phyloP scores from a whole-genome alignment of 805 yeast species.

The Saccharomycopsis oosterbeekiorum region DNA sequence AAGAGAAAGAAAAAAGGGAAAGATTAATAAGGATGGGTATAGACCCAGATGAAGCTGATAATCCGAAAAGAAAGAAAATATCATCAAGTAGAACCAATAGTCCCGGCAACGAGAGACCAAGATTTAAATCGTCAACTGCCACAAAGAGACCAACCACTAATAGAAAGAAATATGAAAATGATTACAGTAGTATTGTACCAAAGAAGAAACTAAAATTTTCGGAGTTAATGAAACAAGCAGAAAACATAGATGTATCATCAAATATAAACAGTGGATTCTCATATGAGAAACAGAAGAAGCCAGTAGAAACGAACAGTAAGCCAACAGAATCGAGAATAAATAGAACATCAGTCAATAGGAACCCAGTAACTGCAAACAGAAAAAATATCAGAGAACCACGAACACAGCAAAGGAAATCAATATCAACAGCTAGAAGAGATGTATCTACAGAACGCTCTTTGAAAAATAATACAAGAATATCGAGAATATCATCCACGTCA shows the following conservation, averaged over 20 bases:
- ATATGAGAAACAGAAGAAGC: not conserved
- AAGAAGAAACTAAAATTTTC: conserved; percentile 46
- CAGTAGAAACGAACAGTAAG: not conserved
- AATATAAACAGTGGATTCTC: conserved; percentile 26
- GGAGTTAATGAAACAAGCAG: conserved; percentile 64
- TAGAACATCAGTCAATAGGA: conserved; percentile 13
- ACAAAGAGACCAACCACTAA: conserved; percentile 6
- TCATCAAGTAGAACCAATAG: conserved; percentile 15
- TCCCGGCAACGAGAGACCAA: conserved; percentile 27
- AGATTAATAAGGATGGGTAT: conserved; percentile 7
- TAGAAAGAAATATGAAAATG: not conserved
- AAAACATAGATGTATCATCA: conserved; percentile 41
- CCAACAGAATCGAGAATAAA: conserved; percentile 25
- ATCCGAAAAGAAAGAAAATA: conserved; percentile 22
- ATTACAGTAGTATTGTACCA: conserved; percentile 10
- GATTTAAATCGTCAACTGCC: conserved; percentile 23
- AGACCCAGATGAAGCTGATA: conserved; percentile 8
- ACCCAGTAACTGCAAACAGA: not conserved
- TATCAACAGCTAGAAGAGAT: not conserved
- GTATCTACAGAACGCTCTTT: not conserved
- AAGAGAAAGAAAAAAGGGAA: conserved; percentile 4
- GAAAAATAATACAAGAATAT: not conserved
- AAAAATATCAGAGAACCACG: not conserved
- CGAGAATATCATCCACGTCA: not conserved
- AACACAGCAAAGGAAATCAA: not conserved